Conservation (phyloP, 1,139 yeast genomes). For the Suhomyces taliae region DNA sequence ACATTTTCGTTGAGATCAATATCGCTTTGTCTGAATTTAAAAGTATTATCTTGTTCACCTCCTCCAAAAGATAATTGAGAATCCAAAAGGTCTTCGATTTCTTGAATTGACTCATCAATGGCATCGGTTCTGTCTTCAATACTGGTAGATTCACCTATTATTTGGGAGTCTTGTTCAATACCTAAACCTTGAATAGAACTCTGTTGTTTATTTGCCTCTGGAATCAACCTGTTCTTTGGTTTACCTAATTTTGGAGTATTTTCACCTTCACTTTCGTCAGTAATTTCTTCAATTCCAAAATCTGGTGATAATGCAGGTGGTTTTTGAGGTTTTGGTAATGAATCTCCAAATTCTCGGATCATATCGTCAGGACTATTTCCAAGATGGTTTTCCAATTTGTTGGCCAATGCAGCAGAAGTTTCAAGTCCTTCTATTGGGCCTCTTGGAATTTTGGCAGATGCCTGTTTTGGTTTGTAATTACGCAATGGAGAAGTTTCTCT, state of each 20-base stretch:
- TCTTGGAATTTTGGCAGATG: slow-evolving; percentile 11
- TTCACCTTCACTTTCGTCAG: slow-evolving; percentile 30
- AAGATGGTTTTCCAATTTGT: slow-evolving; percentile 24
- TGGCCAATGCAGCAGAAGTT: slow-evolving; percentile 27
- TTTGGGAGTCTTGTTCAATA: slow-evolving; percentile 7
- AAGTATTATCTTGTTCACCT: slow-evolving; percentile 8
- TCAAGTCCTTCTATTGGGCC: slow-evolving; percentile 28
- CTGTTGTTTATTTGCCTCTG: background rate
- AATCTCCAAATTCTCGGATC: slow-evolving; percentile 13
- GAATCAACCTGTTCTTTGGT: background rate
- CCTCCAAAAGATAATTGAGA: slow-evolving; percentile 24
- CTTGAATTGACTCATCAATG: slow-evolving; percentile 41
- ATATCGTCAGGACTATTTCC: slow-evolving; percentile 9
- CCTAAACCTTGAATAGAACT: slow-evolving; percentile 11
- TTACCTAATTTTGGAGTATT: slow-evolving; percentile 5
- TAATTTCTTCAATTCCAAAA: slow-evolving; percentile 42
- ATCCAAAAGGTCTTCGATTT: slow-evolving; percentile 44
- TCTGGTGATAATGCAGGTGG: slow-evolving; percentile 24
- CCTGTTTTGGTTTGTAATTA: slow-evolving; percentile 17
- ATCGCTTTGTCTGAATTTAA: slow-evolving; percentile 13
- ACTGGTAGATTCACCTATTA: slow-evolving; percentile 23
- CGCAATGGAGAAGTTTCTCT: slow-evolving; percentile 25
- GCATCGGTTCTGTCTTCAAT: slow-evolving; percentile 14
- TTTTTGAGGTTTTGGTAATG: slow-evolving; percentile 12
- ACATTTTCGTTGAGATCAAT: slow-evolving; percentile 5